These are phyloP conservation scores for Mortierella sp. DNA, from an alignment of 371 early-diverging fungal genomes.

Conservation along the genomic window DNA sequence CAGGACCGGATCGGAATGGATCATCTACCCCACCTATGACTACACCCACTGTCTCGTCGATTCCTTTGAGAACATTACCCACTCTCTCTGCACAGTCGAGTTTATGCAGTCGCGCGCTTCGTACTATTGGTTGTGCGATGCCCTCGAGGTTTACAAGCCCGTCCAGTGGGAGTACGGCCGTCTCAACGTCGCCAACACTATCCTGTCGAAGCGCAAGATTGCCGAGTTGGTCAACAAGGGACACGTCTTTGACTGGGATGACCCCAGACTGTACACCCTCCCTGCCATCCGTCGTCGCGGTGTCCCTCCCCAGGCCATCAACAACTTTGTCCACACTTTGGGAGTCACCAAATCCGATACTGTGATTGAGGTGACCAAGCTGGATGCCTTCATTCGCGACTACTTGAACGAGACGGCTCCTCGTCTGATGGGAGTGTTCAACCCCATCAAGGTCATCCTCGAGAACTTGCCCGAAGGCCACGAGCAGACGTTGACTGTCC, in stretches of 20 bases:
- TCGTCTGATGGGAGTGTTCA: constrained; percentile 91
- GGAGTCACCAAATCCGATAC: constrained; percentile 93
- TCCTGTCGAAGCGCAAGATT: constrained; percentile 99
- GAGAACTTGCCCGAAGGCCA: constrained; percentile 88
- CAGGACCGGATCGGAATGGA: constrained; percentile 95
- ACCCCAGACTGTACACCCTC: constrained; percentile 98
- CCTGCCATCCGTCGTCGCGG: constrained; percentile 98
- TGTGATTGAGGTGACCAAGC: constrained; percentile 90
- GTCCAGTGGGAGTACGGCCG: constrained; percentile 99
- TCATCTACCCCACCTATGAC: constrained; percentile 99
- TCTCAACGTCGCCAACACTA: constrained; percentile 95
- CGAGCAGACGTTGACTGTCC: constrained; percentile 79
- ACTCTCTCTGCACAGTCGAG: constrained; percentile 99
- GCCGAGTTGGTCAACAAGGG: constrained; percentile 89
- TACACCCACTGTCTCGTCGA: constrained; percentile 99
- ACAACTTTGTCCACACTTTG: constrained; percentile 96
- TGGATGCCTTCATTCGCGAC: constrained; percentile 97
- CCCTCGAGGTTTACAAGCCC: constrained; percentile 98
- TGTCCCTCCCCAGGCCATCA: constrained; percentile 99
- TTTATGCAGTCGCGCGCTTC: constrained; percentile 96
- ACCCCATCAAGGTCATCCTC: constrained; percentile 92
- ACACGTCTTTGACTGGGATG: constrained; percentile 95
- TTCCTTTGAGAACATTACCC: constrained; percentile 99
- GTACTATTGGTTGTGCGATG: constrained; percentile 99
- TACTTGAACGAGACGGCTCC: constrained; percentile 94